Evolutionary conservation across 139 green algal genomes (phyloP).

Genomic region (Coelastrella sp.): DNA sequence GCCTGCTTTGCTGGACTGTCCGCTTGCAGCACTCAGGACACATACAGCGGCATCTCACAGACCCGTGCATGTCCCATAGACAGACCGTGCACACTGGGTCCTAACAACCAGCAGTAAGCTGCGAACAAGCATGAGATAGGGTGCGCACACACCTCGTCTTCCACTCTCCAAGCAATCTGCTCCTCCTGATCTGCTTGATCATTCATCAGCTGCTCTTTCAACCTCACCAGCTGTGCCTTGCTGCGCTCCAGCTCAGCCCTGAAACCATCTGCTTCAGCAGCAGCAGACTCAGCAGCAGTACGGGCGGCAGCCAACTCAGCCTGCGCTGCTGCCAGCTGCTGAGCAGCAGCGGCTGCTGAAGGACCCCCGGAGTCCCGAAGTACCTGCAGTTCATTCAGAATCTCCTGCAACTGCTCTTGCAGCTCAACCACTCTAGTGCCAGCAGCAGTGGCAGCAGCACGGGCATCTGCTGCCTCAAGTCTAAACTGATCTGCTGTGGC

Average conservation of each 20-base stretch:
- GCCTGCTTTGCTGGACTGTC: no score
- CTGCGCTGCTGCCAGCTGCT: neutral
- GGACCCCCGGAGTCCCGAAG: neutral
- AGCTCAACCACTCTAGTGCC: neutral
- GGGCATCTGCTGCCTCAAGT: neutral
- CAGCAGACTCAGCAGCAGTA: neutral
- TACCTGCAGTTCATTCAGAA: neutral
- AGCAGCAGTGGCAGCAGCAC: conserved; percentile 8
- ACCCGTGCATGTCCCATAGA: neutral
- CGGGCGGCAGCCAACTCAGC: conserved; percentile 21
- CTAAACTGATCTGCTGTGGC: neutral
- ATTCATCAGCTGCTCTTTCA: conserved; percentile 53
- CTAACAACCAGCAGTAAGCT: neutral
- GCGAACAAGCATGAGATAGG: neutral
- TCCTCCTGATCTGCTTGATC: conserved; percentile 47
- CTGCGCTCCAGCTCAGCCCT: conserved; percentile 10
- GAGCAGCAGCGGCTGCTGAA: conserved; percentile 6
- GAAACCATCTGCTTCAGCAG: conserved; percentile 13
- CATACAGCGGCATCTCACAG: no score
- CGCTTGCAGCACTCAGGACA: no score
- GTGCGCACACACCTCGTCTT: conserved; percentile 34
- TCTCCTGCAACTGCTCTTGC: conserved; percentile 1
- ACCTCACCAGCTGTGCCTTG: conserved; percentile 22
- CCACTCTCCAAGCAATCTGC: conserved; percentile 37
- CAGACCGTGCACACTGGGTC: neutral